phyloP scores from a whole-genome alignment of 495 filamentous ascomycete species.

The Xylaria grammica region DNA sequence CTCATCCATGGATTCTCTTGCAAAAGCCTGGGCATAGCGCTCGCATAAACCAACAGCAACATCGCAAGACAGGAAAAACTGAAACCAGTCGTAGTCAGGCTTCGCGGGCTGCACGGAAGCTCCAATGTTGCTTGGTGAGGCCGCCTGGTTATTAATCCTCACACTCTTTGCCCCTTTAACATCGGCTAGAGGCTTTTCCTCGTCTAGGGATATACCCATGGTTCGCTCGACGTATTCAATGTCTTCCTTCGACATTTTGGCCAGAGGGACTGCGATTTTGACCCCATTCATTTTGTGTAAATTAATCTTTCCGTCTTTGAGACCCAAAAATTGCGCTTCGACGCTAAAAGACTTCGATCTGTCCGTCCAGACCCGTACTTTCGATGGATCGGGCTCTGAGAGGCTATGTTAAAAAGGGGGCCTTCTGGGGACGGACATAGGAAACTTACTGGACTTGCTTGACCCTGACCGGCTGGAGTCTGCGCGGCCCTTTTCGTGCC shows the following conservation, averaged over 20 bases:
- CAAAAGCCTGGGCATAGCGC: slow-evolving; percentile 87
- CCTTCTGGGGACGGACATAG: not conserved
- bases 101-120: slow-evolving; percentile 63
- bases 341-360: slow-evolving; percentile 94
- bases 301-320: slow-evolving; percentile 95
- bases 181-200: slow-evolving; percentile 92
- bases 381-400: slow-evolving; percentile 80
- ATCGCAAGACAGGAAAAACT: slow-evolving; percentile 93
- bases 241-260: slow-evolving; percentile 94
- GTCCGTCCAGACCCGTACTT: slow-evolving; percentile 92
- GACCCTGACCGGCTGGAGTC: slow-evolving; percentile 52
- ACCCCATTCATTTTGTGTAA: slow-evolving; percentile 97
- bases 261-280: slow-evolving; percentile 93
- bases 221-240: slow-evolving; percentile 89
- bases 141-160: slow-evolving; percentile 31
- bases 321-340: slow-evolving; percentile 93
- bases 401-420: not conserved
- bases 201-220: slow-evolving; percentile 88
- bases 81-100: slow-evolving; percentile 95
- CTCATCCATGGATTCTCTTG: slow-evolving; percentile 93
- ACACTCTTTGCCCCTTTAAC: slow-evolving; percentile 58
- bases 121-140: slow-evolving; percentile 42
- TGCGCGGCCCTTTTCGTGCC: slow-evolving; percentile 67
- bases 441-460: slow-evolving; percentile 75
- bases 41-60: slow-evolving; percentile 91